phyloP scores from a whole-genome alignment of 176 grass and related monocot species.

The Elaeis guineensis region DNA sequence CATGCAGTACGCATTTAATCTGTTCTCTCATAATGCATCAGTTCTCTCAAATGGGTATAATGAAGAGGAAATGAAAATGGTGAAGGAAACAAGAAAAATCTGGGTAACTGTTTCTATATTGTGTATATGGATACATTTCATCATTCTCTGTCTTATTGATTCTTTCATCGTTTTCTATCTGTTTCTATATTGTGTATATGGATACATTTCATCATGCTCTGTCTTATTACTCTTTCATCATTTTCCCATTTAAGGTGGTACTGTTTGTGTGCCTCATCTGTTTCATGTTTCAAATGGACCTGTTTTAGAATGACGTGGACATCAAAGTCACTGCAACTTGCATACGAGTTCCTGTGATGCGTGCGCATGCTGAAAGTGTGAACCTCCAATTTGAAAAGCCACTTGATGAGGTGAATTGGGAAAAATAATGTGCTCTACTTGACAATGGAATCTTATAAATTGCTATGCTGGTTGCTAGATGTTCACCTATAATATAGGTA shows the following conservation, averaged over 20 bases:
- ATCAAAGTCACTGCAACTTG: constrained; percentile 91
- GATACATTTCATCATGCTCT: no score
- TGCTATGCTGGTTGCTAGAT: no score
- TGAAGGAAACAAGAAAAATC: constrained; percentile 88
- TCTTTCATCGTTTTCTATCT: neutral
- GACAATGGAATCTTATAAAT: no score
- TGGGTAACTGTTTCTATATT: constrained; percentile 39
- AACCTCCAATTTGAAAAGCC: constrained; percentile 94
- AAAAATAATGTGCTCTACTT: neutral
- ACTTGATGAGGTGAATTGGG: constrained; percentile 75
- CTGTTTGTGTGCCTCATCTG: no score
- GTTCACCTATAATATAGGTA: no score
- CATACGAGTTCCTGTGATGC: constrained; percentile 89
- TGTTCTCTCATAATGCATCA: constrained; percentile 91
- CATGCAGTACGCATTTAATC: constrained; percentile 93
- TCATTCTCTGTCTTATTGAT: no score
- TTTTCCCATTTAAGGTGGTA: no score
- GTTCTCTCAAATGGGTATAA: constrained; percentile 93
- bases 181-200: no score
- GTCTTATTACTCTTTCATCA: no score
- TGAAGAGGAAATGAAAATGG: constrained; percentile 97
- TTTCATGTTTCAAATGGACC: constrained; percentile 1
- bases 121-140: no score
- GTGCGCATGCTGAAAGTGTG: constrained; percentile 80
- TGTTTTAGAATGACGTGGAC: constrained; percentile 65